Evolutionary conservation across 495 filamentous ascomycete genomes (phyloP).

Genomic region (Trichoderma erinaceum): DNA sequence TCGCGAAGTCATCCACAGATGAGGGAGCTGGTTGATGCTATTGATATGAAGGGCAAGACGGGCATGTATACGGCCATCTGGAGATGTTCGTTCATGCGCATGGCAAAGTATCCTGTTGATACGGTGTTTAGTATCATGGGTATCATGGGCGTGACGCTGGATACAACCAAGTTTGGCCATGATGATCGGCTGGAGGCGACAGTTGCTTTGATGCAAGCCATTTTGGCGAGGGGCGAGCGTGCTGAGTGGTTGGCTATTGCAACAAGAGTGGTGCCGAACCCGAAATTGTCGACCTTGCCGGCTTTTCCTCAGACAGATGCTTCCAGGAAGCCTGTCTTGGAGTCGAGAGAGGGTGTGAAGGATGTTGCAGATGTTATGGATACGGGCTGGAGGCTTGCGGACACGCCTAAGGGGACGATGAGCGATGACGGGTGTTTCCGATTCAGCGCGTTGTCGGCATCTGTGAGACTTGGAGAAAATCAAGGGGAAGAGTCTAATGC

Average conservation of each 20-base stretch:
- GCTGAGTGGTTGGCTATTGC: neutral
- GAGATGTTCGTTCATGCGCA: neutral
- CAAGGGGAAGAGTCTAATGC: neutral
- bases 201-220: neutral
- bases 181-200: neutral
- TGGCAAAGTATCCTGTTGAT: neutral
- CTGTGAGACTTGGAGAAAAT: neutral
- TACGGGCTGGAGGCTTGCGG: neutral
- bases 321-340: neutral
- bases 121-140: neutral
- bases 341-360: neutral
- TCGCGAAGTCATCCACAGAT: neutral
- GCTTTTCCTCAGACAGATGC: neutral
- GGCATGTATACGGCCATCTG: constrained; percentile 5
- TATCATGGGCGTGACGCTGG: constrained; percentile 6
- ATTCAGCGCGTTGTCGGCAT: neutral
- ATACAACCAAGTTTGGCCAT: neutral
- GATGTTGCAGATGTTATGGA: neutral
- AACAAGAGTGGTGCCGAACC: neutral
- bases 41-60: constrained; percentile 7
- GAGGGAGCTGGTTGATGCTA: neutral
- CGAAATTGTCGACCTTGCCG: neutral
- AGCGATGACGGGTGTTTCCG: neutral
- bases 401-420: neutral
- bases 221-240: neutral